phyloP scores from a whole-genome alignment of 1,284 basidiomycete genomes.

The Ganoderma leucocontextum region DNA sequence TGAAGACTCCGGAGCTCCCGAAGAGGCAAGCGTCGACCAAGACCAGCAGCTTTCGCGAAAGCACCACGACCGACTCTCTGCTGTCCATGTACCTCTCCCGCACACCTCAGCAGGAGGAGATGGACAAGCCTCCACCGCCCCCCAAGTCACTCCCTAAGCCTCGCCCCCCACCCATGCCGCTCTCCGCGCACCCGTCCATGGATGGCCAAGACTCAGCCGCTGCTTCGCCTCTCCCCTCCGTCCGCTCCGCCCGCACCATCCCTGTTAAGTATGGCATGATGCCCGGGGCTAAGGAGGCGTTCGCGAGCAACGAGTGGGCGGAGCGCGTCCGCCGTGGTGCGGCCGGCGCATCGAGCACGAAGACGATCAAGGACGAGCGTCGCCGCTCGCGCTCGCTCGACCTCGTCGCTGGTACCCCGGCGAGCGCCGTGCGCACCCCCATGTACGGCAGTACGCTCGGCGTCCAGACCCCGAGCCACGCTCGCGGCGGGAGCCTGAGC shows the following conservation, averaged over 20 bases:
- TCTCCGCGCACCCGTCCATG: constrained; percentile 26
- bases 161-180: constrained; percentile 26
- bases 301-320: constrained; percentile 35
- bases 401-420: constrained; percentile 16
- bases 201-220: constrained; percentile 24
- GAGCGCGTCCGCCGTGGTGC: constrained; percentile 34
- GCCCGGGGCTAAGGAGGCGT: constrained; percentile 23
- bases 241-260: constrained; percentile 26
- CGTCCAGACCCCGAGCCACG: constrained; percentile 13
- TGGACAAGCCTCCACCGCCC: constrained; percentile 26
- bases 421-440: constrained; percentile 23
- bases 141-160: constrained; percentile 28
- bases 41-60: constrained; percentile 14
- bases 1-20: constrained; percentile 35
- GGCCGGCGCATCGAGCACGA: constrained; percentile 22
- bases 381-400: constrained; percentile 37
- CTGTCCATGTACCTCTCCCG: constrained; percentile 43
- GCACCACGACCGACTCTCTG: constrained; percentile 38
- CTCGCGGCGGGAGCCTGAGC: constrained; percentile 24
- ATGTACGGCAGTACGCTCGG: constrained; percentile 25
- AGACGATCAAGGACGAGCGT: constrained; percentile 31
- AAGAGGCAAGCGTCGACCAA: constrained; percentile 13
- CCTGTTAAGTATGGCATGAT: constrained; percentile 12
- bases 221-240: constrained; percentile 23
- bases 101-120: constrained; percentile 26